Evolutionary conservation across 495 filamentous ascomycete genomes (phyloP).

Genomic region (Xylaria bambusicola): DNA sequence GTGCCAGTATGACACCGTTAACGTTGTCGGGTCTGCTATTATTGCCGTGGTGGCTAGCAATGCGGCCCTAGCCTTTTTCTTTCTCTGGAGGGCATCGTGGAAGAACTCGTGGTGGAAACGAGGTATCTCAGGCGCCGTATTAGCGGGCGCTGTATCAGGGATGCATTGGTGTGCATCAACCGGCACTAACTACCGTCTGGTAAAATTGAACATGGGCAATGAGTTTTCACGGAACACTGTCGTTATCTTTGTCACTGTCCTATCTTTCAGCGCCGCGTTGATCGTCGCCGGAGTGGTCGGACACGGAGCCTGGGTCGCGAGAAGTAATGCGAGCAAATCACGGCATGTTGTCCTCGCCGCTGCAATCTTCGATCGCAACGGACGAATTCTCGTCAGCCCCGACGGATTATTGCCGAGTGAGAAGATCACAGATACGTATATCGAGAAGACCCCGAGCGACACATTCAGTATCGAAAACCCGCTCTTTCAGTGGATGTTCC

Average conservation of each 20-base stretch:
- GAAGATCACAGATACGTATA: constrained; percentile 77
- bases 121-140: constrained; percentile 60
- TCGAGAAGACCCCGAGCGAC: constrained; percentile 74
- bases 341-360: constrained; percentile 78
- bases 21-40: constrained; percentile 67
- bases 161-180: constrained; percentile 87
- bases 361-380: constrained; percentile 73
- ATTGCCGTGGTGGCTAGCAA: constrained; percentile 73
- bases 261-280: constrained; percentile 63
- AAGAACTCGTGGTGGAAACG: constrained; percentile 77
- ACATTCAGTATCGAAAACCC: constrained; percentile 75
- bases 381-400: constrained; percentile 74
- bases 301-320: constrained; percentile 55
- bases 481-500: constrained; percentile 85
- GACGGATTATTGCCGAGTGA: constrained; percentile 78
- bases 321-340: constrained; percentile 62
- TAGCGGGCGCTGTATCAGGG: constrained; percentile 74
- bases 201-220: constrained; percentile 34
- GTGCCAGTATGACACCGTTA: constrained; percentile 55
- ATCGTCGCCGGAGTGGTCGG: constrained; percentile 53
- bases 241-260: constrained; percentile 62
- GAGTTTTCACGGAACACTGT: constrained; percentile 55
- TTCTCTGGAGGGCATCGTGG: constrained; percentile 74
- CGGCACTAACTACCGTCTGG: constrained; percentile 66
- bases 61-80: constrained; percentile 72